Evolutionary conservation across 768 basidiomycete genomes (phyloP).

Genomic region (Trametes cubensis): DNA sequence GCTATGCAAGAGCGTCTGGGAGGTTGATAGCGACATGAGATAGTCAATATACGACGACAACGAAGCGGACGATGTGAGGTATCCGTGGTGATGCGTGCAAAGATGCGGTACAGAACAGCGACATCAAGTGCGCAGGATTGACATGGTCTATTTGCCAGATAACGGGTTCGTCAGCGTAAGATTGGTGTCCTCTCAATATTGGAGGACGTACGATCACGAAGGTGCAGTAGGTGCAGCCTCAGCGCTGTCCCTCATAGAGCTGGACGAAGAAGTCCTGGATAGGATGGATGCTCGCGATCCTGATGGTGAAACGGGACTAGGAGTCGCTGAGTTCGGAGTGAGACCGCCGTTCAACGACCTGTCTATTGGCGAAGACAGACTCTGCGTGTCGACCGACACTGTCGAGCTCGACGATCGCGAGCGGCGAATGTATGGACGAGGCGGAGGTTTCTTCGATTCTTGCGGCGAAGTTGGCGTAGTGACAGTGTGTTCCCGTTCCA

Average conservation of each 20-base stretch:
- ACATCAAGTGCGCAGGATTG: too few species aligned
- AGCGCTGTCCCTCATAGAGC: slow-evolving; percentile 21
- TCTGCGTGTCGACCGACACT: slow-evolving; percentile 13
- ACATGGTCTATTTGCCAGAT: too few species aligned
- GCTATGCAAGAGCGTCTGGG: slow-evolving; percentile 21
- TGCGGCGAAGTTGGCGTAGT: slow-evolving; percentile 23
- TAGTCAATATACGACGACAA: not conserved
- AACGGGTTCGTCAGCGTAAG: too few species aligned
- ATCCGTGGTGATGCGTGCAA: not conserved
- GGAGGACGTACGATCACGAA: not conserved
- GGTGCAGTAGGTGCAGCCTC: not conserved
- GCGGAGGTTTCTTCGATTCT: slow-evolving; percentile 45
- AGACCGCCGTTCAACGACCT: slow-evolving; percentile 15
- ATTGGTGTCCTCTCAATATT: too few species aligned
- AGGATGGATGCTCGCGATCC: slow-evolving; percentile 16
- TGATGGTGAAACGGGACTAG: slow-evolving; percentile 19
- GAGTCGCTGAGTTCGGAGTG: slow-evolving; percentile 2
- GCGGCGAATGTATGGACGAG: slow-evolving; percentile 64
- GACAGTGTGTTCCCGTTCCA: slow-evolving; percentile 20
- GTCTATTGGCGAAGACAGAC: slow-evolving; percentile 11
- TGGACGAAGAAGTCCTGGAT: slow-evolving; percentile 20
- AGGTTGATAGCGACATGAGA: not conserved
- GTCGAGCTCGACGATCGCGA: slow-evolving; percentile 49
- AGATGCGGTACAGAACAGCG: too few species aligned
- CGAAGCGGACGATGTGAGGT: not conserved